Base-by-base conservation (phyloP, 352 stramenopile genomes). In the Nothophytophthora sp. region DNA sequence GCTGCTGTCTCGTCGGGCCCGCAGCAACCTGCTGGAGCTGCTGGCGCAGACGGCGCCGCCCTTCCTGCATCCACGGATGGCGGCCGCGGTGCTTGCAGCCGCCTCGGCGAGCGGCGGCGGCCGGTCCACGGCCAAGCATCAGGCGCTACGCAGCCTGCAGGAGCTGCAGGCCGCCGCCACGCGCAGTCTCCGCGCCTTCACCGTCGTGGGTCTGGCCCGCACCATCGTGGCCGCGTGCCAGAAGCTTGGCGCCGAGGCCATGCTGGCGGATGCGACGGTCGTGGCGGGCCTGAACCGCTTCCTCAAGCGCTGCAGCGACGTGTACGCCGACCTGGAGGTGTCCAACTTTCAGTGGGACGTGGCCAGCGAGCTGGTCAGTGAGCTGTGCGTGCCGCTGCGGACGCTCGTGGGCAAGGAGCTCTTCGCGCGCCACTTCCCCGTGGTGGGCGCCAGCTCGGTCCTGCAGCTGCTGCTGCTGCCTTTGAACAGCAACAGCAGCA, bases 311-410 rank as follows among this genome's bases (percentile, higher is more conserved):
- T 92, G 81, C 58, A 81, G 73, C 35, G 63, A 73, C 11, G 78
- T 89, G 9, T 92, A 92, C 48, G 71, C 77, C 2, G 74, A 88
- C 49, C 55, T 92, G 18, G 78, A 92, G 55, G 75, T 88, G 5
- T 86, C 76, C 2, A 84, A 92, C 46, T 90, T 88, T 56, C 81
- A 92, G 42, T 92, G 81, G 81, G 61, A 74, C 27, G 60, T 92
- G 19, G 81, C 81, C 4, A 90, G 76, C 39, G 81, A 92, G 39
- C 63, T 89, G 18, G 75, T 92, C 16, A 74, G 67, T 8, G 81
- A 90, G 45, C 62, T 90, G 41, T 90, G 78, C 34, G 60, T 79
- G 3, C 81, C 81, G 15, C 43, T 92, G 18, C 74, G 76, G 12
- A 57, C 50, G 1, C 41, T 92, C 24, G 41, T 92, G 3, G 81